Evolutionary conservation across 257 asterid species (phyloP), one percentile per base, ranked within the genome.

Genomic region (Solanum piurae): DNA sequence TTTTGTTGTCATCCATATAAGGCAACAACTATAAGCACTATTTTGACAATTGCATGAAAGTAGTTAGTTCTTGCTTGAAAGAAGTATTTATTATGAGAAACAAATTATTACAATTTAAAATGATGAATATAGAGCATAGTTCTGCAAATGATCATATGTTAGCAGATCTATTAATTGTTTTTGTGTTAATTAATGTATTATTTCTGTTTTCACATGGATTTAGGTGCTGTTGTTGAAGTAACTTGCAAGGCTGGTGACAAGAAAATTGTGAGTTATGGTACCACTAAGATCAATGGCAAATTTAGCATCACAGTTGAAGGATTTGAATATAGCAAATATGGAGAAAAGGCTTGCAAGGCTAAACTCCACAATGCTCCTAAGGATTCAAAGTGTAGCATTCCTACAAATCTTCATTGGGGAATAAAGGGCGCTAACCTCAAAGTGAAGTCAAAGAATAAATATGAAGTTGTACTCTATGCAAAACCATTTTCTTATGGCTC

Each of bases 151-250:
- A 73, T 36, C 25, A 72, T 72, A 16, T 34, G 40, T 9, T 34
- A 73, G 40, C 12, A 20, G 80, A 12, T 34, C 46, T 33, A 34
- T 33, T 20, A 52, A 16, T 5, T 52, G 9, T 74, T 20, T 20
- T 69, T 5, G 79, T 72, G 27, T 72, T 72, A 72, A 72, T 72
- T 33, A 36, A 36, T 74, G 27, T 74, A 73, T 36, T 74, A 36
- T 74, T 74, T 36, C 46, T 73, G 6, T 71, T 71, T 13, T 31
- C 7, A 31, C 42, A 33, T 72, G 79, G 25, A 16, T 72, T 88
- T 52, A 95, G 98, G 96, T 80, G 97, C 94, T 60, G 90, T 92
- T n/a, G 96, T 95, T 86, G 95, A 93, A 72, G 94, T 95, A 31
- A 75, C 83, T 1, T 75, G 83, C 21, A 75, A 75, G 7, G 34